Conservation (phyloP, 192 early-diverging fungal genomes). For the Physocladia obscura region DNA sequence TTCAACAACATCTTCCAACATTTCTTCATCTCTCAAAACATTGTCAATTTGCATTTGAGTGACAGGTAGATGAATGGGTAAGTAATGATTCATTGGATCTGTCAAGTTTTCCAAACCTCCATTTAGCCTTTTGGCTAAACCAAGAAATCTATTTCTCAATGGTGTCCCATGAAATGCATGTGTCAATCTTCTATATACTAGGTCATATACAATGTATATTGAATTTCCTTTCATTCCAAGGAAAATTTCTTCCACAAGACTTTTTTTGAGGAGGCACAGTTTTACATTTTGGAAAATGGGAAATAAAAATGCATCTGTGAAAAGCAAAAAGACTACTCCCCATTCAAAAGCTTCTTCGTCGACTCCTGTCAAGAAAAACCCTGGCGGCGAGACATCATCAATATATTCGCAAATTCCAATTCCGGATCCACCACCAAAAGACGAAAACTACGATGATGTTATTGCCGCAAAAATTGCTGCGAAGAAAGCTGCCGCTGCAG, state of each 20-base stretch:
- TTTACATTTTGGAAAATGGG: no score
- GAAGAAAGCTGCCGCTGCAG: background rate
- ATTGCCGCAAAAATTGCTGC: background rate
- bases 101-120: background rate
- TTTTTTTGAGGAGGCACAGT: no score
- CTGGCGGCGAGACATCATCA: background rate
- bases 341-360: background rate
- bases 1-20: no score
- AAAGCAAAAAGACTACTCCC: background rate
- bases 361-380: background rate
- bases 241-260: background rate
- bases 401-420: no score
- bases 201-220: background rate
- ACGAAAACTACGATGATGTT: slow-evolving; percentile 21
- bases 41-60: no score
- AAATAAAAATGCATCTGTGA: no score
- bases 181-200: background rate
- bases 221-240: no score
- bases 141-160: background rate
- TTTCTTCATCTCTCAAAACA: no score
- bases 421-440: slow-evolving; percentile 18
- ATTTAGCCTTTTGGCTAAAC: background rate
- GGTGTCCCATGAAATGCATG: background rate
- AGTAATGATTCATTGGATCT: no score
- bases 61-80: no score